Evolutionary conservation across 2,329 filamentous ascomycete species (phyloP).

Genomic region (Fusarium sp.): DNA sequence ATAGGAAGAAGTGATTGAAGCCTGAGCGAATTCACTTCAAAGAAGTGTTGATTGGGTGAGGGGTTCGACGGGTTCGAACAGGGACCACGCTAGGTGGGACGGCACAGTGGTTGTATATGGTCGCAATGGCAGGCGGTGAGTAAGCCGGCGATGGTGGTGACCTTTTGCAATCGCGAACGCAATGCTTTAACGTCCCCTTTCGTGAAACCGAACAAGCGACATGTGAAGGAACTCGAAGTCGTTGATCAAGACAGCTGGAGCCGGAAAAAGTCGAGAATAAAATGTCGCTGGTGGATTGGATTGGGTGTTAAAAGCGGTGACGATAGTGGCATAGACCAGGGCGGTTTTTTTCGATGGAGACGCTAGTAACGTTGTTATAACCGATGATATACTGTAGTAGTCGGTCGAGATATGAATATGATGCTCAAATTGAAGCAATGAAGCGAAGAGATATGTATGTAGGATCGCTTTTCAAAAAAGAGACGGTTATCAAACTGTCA

Average conservation of each 20-base stretch:
- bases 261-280: conserved; percentile 28
- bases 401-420: conserved; percentile 8
- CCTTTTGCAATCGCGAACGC: conserved; percentile 36
- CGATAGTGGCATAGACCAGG: conserved; percentile 45
- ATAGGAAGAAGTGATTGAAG: conserved; percentile 32
- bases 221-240: conserved; percentile 35
- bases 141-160: conserved; percentile 21
- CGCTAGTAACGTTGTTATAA: conserved; percentile 30
- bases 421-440: conserved; percentile 30
- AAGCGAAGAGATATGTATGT: conserved; percentile 30
- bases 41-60: conserved; percentile 38
- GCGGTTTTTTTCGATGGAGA: conserved; percentile 28
- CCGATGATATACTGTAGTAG: conserved; percentile 15
- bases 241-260: conserved; percentile 23
- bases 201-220: conserved; percentile 39
- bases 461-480: conserved; percentile 19
- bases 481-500: conserved; percentile 41
- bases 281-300: conserved; percentile 36
- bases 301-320: conserved; percentile 42
- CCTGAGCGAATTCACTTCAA: conserved; percentile 38
- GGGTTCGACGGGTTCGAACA: conserved; percentile 42
- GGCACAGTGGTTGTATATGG: conserved; percentile 38
- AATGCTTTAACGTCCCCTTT: conserved; percentile 44
- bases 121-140: conserved; percentile 41
- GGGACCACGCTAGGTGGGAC: conserved; percentile 49